Base-by-base conservation (phyloP, 345 rosid species). In the Raphanus sativus region DNA sequence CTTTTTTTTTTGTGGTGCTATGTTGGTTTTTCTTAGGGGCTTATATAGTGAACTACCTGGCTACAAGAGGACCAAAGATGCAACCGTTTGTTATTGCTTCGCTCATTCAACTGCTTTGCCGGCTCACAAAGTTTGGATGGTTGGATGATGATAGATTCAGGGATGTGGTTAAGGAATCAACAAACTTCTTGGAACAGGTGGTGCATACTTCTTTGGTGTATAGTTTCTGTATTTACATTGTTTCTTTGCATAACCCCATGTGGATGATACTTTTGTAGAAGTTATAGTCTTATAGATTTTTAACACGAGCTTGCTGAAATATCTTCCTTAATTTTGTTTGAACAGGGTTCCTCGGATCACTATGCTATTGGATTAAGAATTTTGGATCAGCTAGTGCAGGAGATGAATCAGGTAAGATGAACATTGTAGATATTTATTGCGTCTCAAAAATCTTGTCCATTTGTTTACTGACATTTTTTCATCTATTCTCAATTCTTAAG, bases 111-210 rank as follows among this genome's bases (percentile, higher is more conserved):
- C 93, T 96, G 70, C 77, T 96, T 73, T 93, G 96, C 62, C 89
- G 99, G 61, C 86, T 96, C 76, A 93, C 98, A 11, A 96, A 96
- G 86, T 96, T 93, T 79, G 98, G 99, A 67, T 96, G 99, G 99
- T 89, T 93, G 66, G 99, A 96, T 77, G 98, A 96, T 85, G 98
- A 96, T 78, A 86, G 87, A 73, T 96, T 96, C 80, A 87, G 90
- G 8, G 98, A 93, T 1, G 84, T 90, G 67, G 97, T 96, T 48
- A 86, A 86, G 78, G 99, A 96, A 85, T 88, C 96, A 1, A 86
- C 87, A 0, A 83, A 89, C 81, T 96, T 96, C 84, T 86, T 95
- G 88, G 85, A 87, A 78, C 99, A 89, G 98, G 99, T 92, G 74
- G 69, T 71, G 16, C 67, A 59, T 33, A n/a, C 55, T 62, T 76